Percentiles rank a stretch among this genome's conserved stretches.
phyloP scores from a whole-genome alignment of 345 rosid species.

The Eucalyptus cloeziana region DNA sequence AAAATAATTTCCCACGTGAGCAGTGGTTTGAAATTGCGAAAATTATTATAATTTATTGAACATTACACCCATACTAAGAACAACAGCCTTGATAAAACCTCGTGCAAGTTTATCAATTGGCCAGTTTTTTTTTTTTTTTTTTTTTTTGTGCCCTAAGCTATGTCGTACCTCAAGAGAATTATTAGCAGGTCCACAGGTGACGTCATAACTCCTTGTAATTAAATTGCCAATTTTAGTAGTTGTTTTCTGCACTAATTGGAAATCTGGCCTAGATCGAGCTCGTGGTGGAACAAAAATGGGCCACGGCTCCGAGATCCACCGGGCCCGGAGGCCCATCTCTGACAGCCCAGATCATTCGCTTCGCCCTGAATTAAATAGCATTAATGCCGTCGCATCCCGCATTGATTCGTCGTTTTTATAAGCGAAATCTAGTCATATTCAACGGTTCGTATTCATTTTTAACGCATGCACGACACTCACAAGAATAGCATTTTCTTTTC shows the following conservation, averaged over 20 bases:
- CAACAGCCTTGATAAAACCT: not conserved
- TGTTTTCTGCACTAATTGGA: not conserved
- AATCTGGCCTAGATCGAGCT: not conserved
- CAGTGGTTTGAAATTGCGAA: not conserved
- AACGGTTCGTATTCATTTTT: not conserved
- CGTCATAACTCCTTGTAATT: not conserved
- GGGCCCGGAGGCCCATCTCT: not conserved
- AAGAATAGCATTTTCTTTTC: not conserved
- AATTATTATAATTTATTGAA: not conserved
- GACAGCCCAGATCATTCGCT: not conserved
- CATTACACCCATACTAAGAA: not conserved
- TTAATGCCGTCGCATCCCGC: not conserved
- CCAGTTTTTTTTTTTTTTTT: not conserved
- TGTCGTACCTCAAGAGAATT: not conserved
- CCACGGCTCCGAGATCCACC: not conserved
- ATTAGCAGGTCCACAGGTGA: not conserved
- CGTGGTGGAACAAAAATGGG: not conserved
- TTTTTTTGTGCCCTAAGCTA: not conserved
- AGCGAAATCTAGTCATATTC: not conserved
- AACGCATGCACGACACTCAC: not conserved
- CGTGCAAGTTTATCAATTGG: not conserved
- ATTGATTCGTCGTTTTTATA: not conserved
- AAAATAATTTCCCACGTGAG: not conserved
- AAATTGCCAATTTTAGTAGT: not conserved
- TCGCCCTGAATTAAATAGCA: not conserved